phyloP scores from a whole-genome alignment of 345 rosid species.

The Acer negundo region DNA sequence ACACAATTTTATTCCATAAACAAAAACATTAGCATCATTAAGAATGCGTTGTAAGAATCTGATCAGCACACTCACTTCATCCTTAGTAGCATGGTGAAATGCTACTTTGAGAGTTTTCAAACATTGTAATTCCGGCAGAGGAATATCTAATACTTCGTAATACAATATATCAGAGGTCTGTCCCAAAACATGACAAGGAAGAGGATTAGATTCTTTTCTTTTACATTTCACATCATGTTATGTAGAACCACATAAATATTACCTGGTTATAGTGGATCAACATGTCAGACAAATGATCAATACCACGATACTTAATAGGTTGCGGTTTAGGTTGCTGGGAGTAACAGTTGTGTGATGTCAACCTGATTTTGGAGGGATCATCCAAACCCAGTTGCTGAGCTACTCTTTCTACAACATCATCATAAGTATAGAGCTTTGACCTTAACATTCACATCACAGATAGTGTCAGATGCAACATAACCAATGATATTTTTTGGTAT shows the following conservation, averaged over 20 bases:
- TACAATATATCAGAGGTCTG: constrained; percentile 93
- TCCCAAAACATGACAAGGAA: constrained; percentile 15
- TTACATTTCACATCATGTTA: neutral
- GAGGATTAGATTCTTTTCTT: constrained; percentile 21
- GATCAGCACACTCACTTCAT: constrained; percentile 60
- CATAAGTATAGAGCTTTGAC: constrained; percentile 89
- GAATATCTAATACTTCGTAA: constrained; percentile 93
- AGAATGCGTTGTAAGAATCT: constrained; percentile 6
- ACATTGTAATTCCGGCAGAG: constrained; percentile 94
- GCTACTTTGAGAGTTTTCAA: constrained; percentile 86
- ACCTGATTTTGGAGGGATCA: constrained; percentile 74
- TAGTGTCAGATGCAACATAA: neutral
- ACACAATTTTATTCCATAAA: constrained; percentile 21
- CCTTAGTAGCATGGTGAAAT: constrained; percentile 76
- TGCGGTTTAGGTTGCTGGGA: constrained; percentile 82
- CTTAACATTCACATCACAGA: constrained; percentile 38
- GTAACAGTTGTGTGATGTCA: constrained; percentile 76
- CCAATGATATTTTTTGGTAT: neutral
- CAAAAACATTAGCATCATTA: constrained; percentile 7
- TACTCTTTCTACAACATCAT: constrained; percentile 85
- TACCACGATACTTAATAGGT: constrained; percentile 69
- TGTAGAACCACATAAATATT: neutral
- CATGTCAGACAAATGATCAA: constrained; percentile 85
- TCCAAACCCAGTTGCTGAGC: constrained; percentile 63
- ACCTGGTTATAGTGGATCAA: constrained; percentile 94